A percentile compares a stretch with the other conserved stretches of the same genome.
Evolutionary conservation across 306 rosid species (phyloP).

Genomic region (Psophocarpus tetragonolobus): DNA sequence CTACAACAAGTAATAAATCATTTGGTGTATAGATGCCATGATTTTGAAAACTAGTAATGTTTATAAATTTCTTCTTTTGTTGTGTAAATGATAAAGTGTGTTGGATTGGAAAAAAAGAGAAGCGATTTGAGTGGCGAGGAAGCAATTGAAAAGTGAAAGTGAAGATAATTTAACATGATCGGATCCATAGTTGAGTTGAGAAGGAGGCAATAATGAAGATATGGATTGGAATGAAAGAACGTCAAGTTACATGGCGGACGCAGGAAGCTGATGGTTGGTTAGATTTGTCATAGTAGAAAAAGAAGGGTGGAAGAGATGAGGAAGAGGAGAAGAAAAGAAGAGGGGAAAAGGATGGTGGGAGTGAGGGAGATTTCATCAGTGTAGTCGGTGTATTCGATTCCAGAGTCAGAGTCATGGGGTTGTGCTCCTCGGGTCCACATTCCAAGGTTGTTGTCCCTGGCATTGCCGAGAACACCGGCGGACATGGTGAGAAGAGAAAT

Average conservation of each 20-base stretch:
- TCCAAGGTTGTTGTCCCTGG: conserved; percentile 55
- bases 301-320: background rate
- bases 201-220: conserved; percentile 25
- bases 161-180: conserved; percentile 24
- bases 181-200: background rate
- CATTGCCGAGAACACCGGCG: conserved; percentile 80
- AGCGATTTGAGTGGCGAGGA: background rate
- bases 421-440: conserved; percentile 55
- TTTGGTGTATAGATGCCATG: too few relatives aligned
- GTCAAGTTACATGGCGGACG: conserved; percentile 27
- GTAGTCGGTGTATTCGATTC: conserved; percentile 39
- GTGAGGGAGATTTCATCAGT: conserved; percentile 34
- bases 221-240: conserved; percentile 13
- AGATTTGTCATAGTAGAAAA: conserved; percentile 25
- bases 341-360: background rate
- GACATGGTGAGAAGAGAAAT: conserved; percentile 68
- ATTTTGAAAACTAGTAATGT: too few relatives aligned
- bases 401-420: background rate
- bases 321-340: background rate
- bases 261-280: conserved; percentile 11
- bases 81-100: too few relatives aligned
- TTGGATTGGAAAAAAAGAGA: background rate
- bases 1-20: too few relatives aligned
- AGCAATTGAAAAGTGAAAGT: background rate
- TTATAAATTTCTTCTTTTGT: too few relatives aligned